Base-by-base conservation (phyloP, 768 basidiomycete species). In the Mycena floridula region DNA sequence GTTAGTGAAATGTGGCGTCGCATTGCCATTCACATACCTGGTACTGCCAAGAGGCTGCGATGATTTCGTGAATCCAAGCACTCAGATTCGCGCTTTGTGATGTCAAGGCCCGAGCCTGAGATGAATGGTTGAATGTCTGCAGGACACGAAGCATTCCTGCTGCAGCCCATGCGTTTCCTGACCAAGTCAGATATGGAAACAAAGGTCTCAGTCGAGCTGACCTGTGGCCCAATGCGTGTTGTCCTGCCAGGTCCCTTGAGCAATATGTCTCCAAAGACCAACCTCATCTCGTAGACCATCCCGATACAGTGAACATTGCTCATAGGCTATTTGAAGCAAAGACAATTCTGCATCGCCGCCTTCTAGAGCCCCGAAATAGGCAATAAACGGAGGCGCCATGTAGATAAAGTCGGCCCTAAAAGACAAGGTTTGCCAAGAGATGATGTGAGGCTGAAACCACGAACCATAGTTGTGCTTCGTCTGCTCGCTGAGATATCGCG, bases 91-190 rank as follows among this genome's bases (percentile, higher is more conserved):
- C 42, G 48, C 69, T 66, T 44, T 80, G 70, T 7, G 52, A 50
- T 28, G 50, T 25, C 46, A 80, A 67, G 20, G 60, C 39, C 2
- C 46, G 46, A 5, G 66, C 64, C 43, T 66, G 61, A n/a, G 58
- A 56, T 0, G 77, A 73, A 40, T 70, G 66, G 37, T 66, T 64
- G 37, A 83, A 66, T 0, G 77, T 82, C 35, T 69, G 65, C 8
- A 77, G 59, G 2, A 83, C 81, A 6, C 80, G 69, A 21, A 80
- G 60, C 74, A 81, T 79, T 3, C 83, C 81, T 1, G 74, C 74
- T 3, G 81, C 80, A 0, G 80, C 82, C 83, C 82, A 85, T 1
- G 62, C 83, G 54, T 85, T 85, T 3, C 76, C 76, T 75, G 36
- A 39, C 5, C 30, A 8, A 15, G 3, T 9, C 16, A 16, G 12